Conservation (phyloP, 306 rosid species). For the Luffa aegyptiaca region DNA sequence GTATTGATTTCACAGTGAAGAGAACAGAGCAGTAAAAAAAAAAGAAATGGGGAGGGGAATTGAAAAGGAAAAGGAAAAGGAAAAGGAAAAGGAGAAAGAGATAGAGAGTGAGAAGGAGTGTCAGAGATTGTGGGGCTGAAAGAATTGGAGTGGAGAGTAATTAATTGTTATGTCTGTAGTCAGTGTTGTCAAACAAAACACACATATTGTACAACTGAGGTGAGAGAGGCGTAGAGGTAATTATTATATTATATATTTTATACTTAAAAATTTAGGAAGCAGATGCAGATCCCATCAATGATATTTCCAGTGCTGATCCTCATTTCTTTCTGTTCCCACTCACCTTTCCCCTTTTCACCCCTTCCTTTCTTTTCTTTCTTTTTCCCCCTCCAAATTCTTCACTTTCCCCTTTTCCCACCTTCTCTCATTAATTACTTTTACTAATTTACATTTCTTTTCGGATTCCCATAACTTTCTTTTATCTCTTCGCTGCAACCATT, state of each 20-base stretch:
- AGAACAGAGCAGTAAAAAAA: neutral
- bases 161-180: neutral
- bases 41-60: too few relatives aligned
- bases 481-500: too few relatives aligned
- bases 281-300: slow-evolving; percentile 8
- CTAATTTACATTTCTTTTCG: neutral
- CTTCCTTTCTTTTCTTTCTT: neutral
- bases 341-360: neutral
- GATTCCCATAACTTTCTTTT: too few relatives aligned
- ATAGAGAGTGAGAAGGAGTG: too few relatives aligned
- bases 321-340: slow-evolving; percentile 10
- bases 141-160: slow-evolving; percentile 1
- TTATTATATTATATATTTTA: neutral
- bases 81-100: neutral
- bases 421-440: neutral
- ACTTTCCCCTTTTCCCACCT: neutral
- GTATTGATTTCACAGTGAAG: neutral
- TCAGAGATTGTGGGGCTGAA: neutral
- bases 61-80: too few relatives aligned
- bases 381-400: neutral
- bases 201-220: neutral
- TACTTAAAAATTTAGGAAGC: neutral
- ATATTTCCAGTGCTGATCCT: neutral
- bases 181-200: neutral
- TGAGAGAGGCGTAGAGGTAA: neutral